A percentile compares a stretch with the other conserved stretches of the same genome.
Evolutionary conservation across 2,329 filamentous ascomycete species (phyloP).

Genomic region (Fragosphaeria purpurea): DNA sequence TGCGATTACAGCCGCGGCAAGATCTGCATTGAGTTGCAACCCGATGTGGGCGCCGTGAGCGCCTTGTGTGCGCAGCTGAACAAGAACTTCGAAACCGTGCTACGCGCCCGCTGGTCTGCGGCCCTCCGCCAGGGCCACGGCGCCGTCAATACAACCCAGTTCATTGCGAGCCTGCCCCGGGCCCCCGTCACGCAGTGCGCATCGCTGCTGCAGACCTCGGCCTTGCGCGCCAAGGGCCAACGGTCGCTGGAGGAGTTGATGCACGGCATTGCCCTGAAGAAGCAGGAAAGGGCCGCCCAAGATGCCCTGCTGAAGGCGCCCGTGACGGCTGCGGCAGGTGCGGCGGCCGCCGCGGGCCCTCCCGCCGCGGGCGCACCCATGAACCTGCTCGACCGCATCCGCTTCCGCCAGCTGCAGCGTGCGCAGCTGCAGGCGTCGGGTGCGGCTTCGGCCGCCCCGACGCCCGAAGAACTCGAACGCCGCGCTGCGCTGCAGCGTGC

Average conservation of each 20-base stretch:
- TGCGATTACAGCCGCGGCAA: slow-evolving; percentile 34
- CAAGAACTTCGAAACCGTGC: slow-evolving; percentile 41
- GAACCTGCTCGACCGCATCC: slow-evolving; percentile 66
- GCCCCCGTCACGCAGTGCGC: slow-evolving; percentile 41
- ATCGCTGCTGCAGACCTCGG: slow-evolving; percentile 42
- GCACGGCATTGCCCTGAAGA: slow-evolving; percentile 44
- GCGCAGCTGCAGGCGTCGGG: slow-evolving; percentile 30
- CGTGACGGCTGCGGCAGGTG: background rate
- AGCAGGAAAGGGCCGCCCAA: slow-evolving; percentile 32
- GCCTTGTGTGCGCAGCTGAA: slow-evolving; percentile 39
- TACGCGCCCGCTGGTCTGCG: slow-evolving; percentile 35
- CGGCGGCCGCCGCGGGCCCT: background rate
- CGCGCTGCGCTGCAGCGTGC: slow-evolving; percentile 57
- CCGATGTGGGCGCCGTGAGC: slow-evolving; percentile 29
- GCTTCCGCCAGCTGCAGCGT: slow-evolving; percentile 52
- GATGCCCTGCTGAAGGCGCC: slow-evolving; percentile 25
- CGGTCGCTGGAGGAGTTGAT: slow-evolving; percentile 60
- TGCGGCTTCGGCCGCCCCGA: slow-evolving; percentile 32
- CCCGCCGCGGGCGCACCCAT: slow-evolving; percentile 30
- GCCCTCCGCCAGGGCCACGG: slow-evolving; percentile 16
- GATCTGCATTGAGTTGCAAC: slow-evolving; percentile 46
- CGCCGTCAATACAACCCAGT: slow-evolving; percentile 28
- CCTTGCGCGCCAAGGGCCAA: slow-evolving; percentile 55
- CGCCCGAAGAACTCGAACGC: slow-evolving; percentile 42
- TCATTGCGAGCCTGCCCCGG: slow-evolving; percentile 47